Conservation (phyloP, 768 basidiomycete genomes). For the Amylocystis lapponica region DNA sequence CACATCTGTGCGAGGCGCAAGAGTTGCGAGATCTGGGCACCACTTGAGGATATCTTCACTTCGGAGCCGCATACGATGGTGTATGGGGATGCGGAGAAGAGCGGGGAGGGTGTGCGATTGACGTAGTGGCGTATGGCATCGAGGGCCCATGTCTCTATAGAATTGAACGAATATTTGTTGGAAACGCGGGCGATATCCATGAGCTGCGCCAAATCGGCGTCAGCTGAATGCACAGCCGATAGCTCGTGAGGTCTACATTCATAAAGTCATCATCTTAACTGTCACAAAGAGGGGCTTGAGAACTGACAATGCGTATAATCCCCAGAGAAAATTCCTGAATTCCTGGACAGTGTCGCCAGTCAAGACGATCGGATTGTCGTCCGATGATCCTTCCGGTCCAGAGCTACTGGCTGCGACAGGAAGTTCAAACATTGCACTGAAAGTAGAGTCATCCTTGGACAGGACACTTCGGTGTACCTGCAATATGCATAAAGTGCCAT, state of each 20-base stretch:
- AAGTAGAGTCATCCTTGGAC: slow-evolving; percentile 51
- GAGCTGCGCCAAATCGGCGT: slow-evolving; percentile 46
- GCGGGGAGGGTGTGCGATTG: slow-evolving; percentile 49
- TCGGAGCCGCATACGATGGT: slow-evolving; percentile 17
- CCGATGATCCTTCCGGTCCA: slow-evolving; percentile 56
- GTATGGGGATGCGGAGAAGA: slow-evolving; percentile 37
- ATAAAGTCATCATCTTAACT: not conserved
- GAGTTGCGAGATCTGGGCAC: slow-evolving; percentile 28
- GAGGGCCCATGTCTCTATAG: slow-evolving; percentile 68
- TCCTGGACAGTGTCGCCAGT: slow-evolving; percentile 57
- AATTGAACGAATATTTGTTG: slow-evolving; percentile 72
- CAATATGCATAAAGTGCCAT: no score
- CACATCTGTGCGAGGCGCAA: slow-evolving; percentile 66
- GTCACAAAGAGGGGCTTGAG: not conserved
- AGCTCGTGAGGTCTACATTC: slow-evolving; percentile 68
- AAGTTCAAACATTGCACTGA: slow-evolving; percentile 59
- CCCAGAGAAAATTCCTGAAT: slow-evolving; percentile 72
- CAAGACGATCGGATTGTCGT: slow-evolving; percentile 60
- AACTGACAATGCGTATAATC: slow-evolving; percentile 67
- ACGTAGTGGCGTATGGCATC: slow-evolving; percentile 69
- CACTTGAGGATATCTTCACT: slow-evolving; percentile 28
- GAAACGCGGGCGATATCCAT: slow-evolving; percentile 61
- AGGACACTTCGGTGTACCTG: slow-evolving; percentile 5
- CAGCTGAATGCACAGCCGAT: slow-evolving; percentile 38
- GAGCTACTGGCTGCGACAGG: slow-evolving; percentile 27